These are phyloP conservation scores for Diutina rugosa DNA, from an alignment of 1,139 yeast species.

Conservation along the genomic window DNA sequence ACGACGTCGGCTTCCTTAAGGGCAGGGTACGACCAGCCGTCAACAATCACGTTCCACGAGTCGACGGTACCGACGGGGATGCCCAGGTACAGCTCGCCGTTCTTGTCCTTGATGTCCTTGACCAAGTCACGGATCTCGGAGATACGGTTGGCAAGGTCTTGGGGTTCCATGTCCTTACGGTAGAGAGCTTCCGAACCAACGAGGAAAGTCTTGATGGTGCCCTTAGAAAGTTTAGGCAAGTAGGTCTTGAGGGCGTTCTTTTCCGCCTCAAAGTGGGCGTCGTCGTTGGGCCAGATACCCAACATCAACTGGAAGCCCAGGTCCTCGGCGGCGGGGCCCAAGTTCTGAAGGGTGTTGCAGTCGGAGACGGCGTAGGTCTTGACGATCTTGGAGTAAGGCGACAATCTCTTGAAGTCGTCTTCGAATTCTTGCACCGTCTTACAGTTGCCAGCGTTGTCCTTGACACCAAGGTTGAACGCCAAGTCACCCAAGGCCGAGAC, in stretches of 20 bases:
- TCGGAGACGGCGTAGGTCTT: conserved; percentile 82
- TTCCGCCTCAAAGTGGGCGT: conserved; percentile 58
- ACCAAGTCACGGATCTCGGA: conserved; percentile 42
- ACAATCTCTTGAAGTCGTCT: conserved; percentile 45
- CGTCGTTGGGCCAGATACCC: conserved; percentile 89
- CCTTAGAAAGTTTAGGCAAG: conserved; percentile 57
- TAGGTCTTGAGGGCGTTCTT: conserved; percentile 52
- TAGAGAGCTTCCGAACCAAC: conserved; percentile 92
- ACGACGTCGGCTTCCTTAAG: conserved; percentile 73
- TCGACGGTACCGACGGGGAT: conserved; percentile 87
- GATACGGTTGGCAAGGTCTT: conserved; percentile 53
- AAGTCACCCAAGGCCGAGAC: conserved; percentile 12
- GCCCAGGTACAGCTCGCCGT: conserved; percentile 62
- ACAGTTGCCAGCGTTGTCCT: conserved; percentile 57
- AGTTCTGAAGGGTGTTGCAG: conserved; percentile 69
- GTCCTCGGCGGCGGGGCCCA: conserved; percentile 78
- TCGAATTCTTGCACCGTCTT: conserved; percentile 57
- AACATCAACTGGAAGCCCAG: conserved; percentile 63
- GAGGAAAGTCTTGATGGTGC: conserved; percentile 57
- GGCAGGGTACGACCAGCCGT: conserved; percentile 56
- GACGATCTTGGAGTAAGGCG: conserved; percentile 44
- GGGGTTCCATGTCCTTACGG: conserved; percentile 69
- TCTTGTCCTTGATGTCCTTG: conserved; percentile 53
- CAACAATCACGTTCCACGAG: conserved; percentile 88
- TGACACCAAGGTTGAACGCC: conserved; percentile 76